Conservation (phyloP, 306 rosid species). For the Dicorynia guianensis region DNA sequence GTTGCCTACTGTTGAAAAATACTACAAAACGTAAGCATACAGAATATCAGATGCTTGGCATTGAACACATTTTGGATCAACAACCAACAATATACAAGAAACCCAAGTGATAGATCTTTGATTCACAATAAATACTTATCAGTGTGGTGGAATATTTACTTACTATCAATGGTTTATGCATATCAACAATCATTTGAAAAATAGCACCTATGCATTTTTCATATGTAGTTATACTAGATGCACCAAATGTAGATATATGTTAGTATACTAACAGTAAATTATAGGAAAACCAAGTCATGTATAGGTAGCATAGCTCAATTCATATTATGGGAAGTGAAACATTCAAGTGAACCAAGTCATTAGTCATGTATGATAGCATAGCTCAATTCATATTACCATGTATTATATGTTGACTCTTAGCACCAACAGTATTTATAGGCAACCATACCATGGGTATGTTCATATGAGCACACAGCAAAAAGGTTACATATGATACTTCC, state of each 20-base stretch:
- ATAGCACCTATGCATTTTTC: not conserved
- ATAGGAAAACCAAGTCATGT: not conserved
- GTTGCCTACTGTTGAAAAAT: not conserved
- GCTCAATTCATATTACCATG: not conserved
- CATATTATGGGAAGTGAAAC: not conserved
- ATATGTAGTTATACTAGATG: not conserved
- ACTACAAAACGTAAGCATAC: not conserved
- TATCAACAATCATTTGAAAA: not conserved
- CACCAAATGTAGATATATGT: not conserved
- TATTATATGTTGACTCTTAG: slow-evolving; percentile 5
- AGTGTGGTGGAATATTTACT: not conserved
- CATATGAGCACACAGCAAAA: not conserved
- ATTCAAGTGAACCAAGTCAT: not conserved
- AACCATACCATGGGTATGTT: slow-evolving; percentile 8
- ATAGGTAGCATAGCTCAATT: too few relatives aligned
- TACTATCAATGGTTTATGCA: not conserved
- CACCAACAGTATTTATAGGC: not conserved
- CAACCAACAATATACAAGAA: not conserved
- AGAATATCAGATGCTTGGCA: not conserved
- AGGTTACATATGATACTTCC: slow-evolving; percentile 14
- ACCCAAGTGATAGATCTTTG: not conserved
- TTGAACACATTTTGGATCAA: not conserved
- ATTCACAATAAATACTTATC: not conserved
- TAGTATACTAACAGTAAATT: not conserved
- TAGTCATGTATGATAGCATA: not conserved